phyloP scores from a whole-genome alignment of 108 stramenopile genomes.

The Pseudonitzschia multiseries region DNA sequence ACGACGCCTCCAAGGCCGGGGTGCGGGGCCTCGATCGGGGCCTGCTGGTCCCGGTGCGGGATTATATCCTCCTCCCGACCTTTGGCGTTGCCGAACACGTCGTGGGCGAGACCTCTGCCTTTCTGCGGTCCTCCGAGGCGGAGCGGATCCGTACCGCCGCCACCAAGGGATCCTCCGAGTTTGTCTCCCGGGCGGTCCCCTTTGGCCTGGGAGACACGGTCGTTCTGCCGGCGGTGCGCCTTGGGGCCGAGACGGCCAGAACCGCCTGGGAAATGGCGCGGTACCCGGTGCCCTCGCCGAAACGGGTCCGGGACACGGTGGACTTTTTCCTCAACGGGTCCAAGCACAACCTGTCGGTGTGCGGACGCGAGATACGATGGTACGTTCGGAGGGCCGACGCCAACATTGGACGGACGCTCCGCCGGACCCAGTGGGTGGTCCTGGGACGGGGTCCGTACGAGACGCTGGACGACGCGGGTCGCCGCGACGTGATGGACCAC shows the following conservation, averaged over 20 bases:
- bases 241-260: conserved; percentile 35
- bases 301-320: conserved; percentile 50
- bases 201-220: conserved; percentile 49
- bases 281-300: conserved; percentile 59
- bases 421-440: conserved; percentile 68
- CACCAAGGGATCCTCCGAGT: conserved; percentile 33
- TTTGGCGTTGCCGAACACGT: conserved; percentile 51
- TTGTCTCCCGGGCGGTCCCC: conserved; percentile 44
- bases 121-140: conserved; percentile 47
- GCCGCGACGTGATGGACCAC: conserved; percentile 60
- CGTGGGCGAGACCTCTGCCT: conserved; percentile 35
- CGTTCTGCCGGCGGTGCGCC: conserved; percentile 46
- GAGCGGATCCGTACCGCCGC: conserved; percentile 12
- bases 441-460: conserved; percentile 64
- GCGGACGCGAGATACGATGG: conserved; percentile 42
- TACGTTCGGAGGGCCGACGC: conserved; percentile 63
- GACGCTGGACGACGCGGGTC: conserved; percentile 45
- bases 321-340: conserved; percentile 51
- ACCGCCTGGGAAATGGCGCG: conserved; percentile 49
- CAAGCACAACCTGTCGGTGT: conserved; percentile 44
- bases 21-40: conserved; percentile 49
- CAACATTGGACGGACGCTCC: conserved; percentile 53
- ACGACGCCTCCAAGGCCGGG: conserved; percentile 56
- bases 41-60: conserved; percentile 59
- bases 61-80: conserved; percentile 63